Conservation (phyloP, 2,329 filamentous ascomycete species). For the Claviceps purpurea region DNA sequence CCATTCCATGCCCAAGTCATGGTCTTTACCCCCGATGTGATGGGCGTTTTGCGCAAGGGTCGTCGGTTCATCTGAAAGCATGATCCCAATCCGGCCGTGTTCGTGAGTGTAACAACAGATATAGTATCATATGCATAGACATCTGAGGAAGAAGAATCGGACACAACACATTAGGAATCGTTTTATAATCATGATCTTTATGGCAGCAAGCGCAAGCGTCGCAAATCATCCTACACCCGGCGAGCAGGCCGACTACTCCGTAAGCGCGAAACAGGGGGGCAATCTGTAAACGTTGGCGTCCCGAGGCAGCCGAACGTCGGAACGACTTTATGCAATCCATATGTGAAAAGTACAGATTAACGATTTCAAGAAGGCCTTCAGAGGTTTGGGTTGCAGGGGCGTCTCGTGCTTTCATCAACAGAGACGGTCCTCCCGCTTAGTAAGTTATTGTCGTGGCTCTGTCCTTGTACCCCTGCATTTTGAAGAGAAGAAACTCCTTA, state of each 20-base stretch:
- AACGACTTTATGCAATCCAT: too few species aligned
- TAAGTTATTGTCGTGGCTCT: too few species aligned
- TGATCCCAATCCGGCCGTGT: constrained; percentile 2
- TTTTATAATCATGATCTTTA: not conserved
- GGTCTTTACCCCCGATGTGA: constrained; percentile 5
- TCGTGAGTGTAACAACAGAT: not conserved
- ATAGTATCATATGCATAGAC: not conserved
- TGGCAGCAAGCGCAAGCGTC: not conserved
- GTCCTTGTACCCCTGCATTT: too few species aligned
- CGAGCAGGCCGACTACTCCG: not conserved
- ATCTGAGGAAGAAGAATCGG: not conserved
- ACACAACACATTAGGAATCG: not conserved
- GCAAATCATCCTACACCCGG: not conserved
- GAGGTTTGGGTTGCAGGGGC: not conserved
- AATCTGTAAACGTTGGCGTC: not conserved
- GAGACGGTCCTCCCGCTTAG: too few species aligned
- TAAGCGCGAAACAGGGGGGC: not conserved
- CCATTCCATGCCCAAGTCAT: constrained; percentile 24
- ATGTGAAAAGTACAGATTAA: not conserved
- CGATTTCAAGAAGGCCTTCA: not conserved
- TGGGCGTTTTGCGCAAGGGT: constrained; percentile 13
- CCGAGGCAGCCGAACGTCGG: not conserved
- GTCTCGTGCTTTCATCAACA: too few species aligned
- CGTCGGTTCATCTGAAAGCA: constrained; percentile 16
- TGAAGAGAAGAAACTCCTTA: too few species aligned